phyloP scores from a whole-genome alignment of 805 yeast genomes.

The Kuraishia ogatae region DNA sequence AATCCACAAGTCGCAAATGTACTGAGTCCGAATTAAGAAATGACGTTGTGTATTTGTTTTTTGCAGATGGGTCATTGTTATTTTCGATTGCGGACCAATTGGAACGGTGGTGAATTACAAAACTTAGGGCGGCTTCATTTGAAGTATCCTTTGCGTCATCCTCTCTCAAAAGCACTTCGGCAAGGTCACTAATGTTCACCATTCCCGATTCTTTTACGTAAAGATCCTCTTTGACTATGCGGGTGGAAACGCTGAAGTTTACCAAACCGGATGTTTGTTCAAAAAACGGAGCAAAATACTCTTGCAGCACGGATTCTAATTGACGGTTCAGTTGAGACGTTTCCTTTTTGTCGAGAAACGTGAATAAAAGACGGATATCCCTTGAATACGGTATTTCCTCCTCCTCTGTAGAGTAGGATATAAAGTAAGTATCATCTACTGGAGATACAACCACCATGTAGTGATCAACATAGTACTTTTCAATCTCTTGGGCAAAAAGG shows the following conservation, averaged over 20 bases:
- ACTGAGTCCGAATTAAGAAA: not conserved
- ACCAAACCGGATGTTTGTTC: conserved; percentile 3
- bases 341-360: conserved; percentile 7
- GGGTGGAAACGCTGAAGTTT: conserved; percentile 6
- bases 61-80: not conserved
- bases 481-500: conserved; percentile 33
- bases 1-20: not conserved
- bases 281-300: conserved; percentile 7
- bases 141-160: not conserved
- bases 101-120: not conserved
- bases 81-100: not conserved
- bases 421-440: not conserved
- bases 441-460: not conserved
- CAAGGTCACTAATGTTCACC: not conserved
- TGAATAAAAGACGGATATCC: conserved; percentile 3
- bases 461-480: conserved; percentile 6
- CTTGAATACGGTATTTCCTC: not conserved
- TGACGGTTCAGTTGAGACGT: conserved; percentile 9
- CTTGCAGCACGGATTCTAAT: conserved; percentile 10
- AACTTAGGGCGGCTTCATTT: not conserved
- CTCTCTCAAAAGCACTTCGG: not conserved
- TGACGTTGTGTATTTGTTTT: not conserved
- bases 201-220: not conserved
- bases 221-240: not conserved
- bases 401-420: not conserved